Base-by-base conservation (phyloP, 2,329 filamentous ascomycete species). In the Hymenoscyphus repandus region DNA sequence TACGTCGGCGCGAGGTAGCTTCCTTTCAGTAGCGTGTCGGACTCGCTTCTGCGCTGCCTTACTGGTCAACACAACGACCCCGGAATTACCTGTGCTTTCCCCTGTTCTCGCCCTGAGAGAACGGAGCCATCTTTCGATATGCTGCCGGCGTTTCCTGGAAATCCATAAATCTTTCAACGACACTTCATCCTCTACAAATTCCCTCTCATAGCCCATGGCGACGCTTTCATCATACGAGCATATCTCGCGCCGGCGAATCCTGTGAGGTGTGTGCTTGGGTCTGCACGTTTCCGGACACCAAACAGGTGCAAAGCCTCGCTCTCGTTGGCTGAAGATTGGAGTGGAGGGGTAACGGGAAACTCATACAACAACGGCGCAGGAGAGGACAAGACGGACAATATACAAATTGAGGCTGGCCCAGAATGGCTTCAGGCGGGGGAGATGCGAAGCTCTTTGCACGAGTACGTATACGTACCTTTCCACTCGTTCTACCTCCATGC, bases 361-460 rank as follows among this genome's bases (percentile, higher is more conserved):
- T 48, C 40, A 34, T 30, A 31, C 38, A 49, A 12, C 18, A 13
- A 42, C n/a, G 27, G 40, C 15, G 32, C 47, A 15, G 32, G 36
- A 33, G n/a, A 10, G 18, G n/a, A 45, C 34, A 13, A 18, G 13
- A 37, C 53, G 54, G 48, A 54, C 11, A 52, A 39, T 38, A 42
- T 37, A 50, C 47, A 32, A 39, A 56, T 59, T 57, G 52, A 58
- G 51, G 42, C 48, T 45, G 50, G 49, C 45, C 47, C 55, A 65
- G 46, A 42, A 68, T 68, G 66, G 65, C 61, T 58, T 65, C 64
- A 49, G 73, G 83, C 71, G 89, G 88, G 74, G 90, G 93, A 73
- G 93, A 97, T 83, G 95, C 93, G 75, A 97, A 96, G 82, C 85
- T 99, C 75, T 99, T 99, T 77, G 92, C 93, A 71, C 85, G 93